phyloP scores from a whole-genome alignment of 495 filamentous ascomycete genomes.

The Lasiosphaeris hirsuta region DNA sequence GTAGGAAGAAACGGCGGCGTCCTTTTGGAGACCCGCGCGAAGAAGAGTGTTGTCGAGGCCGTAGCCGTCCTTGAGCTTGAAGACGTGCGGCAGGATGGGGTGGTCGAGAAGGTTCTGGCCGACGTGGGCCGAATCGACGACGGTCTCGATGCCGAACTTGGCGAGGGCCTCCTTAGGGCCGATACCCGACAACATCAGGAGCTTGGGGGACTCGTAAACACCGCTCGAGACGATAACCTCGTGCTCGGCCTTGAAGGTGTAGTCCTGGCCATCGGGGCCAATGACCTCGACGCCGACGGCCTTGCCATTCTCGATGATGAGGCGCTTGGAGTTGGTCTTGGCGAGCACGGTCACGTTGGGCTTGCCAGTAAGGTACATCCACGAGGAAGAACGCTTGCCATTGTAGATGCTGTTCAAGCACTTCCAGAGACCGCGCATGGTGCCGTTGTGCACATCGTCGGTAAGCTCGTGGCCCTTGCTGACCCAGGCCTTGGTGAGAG shows the following conservation, averaged over 20 bases:
- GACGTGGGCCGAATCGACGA: slow-evolving; percentile 23
- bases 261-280: slow-evolving; percentile 35
- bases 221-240: slow-evolving; percentile 53
- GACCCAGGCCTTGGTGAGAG: slow-evolving; percentile 53
- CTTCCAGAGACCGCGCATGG: slow-evolving; percentile 53
- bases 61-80: slow-evolving; percentile 53
- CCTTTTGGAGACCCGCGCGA: slow-evolving; percentile 43
- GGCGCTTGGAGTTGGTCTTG: slow-evolving; percentile 46
- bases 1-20: slow-evolving; percentile 46
- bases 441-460: slow-evolving; percentile 56
- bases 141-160: not conserved
- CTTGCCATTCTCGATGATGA: slow-evolving; percentile 50
- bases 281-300: slow-evolving; percentile 36
- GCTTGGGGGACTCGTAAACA: slow-evolving; percentile 43
- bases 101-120: slow-evolving; percentile 62
- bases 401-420: slow-evolving; percentile 57
- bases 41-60: slow-evolving; percentile 54
- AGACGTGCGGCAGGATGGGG: slow-evolving; percentile 50
- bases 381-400: slow-evolving; percentile 53
- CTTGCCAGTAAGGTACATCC: slow-evolving; percentile 51
- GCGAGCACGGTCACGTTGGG: slow-evolving; percentile 54
- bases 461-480: slow-evolving; percentile 49
- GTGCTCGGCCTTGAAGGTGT: slow-evolving; percentile 41
- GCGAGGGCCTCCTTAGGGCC: slow-evolving; percentile 9
- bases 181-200: slow-evolving; percentile 44